phyloP scores from a whole-genome alignment of 495 filamentous ascomycete genomes.

The Rhizodiscina lignyota region DNA sequence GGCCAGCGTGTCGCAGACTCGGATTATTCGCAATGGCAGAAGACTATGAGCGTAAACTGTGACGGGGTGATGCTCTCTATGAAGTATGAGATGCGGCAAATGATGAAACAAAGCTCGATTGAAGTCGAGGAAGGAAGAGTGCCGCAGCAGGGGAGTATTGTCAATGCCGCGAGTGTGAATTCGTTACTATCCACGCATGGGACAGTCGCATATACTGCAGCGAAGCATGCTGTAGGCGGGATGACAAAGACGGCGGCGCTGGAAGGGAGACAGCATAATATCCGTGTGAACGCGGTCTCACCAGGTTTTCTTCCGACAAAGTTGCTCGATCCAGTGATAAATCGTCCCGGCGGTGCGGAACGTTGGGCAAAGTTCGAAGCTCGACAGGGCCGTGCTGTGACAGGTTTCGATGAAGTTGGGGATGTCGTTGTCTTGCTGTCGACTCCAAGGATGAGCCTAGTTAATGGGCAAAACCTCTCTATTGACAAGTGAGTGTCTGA shows the following conservation, averaged over 20 bases:
- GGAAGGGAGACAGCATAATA: conserved; percentile 21
- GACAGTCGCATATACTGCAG: conserved; percentile 25
- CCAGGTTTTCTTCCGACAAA: conserved; percentile 26
- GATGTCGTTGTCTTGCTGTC: conserved; percentile 27
- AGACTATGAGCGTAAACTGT: conserved; percentile 19
- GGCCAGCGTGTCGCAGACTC: conserved; percentile 12
- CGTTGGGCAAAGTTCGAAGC: conserved; percentile 11
- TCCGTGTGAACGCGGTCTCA: conserved; percentile 29
- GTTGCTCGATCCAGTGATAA: conserved; percentile 6
- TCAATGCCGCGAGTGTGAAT: conserved; percentile 29
- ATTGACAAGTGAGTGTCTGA: conserved; percentile 7
- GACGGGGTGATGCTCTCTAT: conserved; percentile 17
- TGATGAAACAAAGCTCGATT: conserved; percentile 20
- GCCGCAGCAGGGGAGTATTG: conserved; percentile 25
- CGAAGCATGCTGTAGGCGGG: conserved; percentile 32
- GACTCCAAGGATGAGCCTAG: conserved; percentile 24
- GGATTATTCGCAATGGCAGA: conserved; percentile 14
- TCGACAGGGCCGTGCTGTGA: conserved; percentile 23
- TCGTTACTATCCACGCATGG: conserved; percentile 21
- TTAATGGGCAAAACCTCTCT: conserved; percentile 11
- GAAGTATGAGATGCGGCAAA: conserved; percentile 10
- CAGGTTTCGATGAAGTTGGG: conserved; percentile 22
- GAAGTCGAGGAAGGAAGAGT: conserved; percentile 11
- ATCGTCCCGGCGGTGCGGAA: background rate
- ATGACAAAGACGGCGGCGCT: conserved; percentile 24